phyloP scores from a whole-genome alignment of 129 eudicot species.

The Lonicera japonica region DNA sequence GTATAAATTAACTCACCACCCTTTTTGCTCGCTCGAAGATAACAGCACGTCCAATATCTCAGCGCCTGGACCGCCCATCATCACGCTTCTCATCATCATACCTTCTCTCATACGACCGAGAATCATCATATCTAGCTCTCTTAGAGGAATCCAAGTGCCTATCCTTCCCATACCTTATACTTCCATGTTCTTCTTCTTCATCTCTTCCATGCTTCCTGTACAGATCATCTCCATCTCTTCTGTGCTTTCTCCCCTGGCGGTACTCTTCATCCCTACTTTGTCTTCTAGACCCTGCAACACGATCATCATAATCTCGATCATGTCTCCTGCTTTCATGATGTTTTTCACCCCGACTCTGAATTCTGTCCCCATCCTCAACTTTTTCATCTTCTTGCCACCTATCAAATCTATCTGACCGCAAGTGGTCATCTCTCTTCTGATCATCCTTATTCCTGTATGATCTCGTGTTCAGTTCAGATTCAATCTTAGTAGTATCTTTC shows the following conservation, averaged over 20 bases:
- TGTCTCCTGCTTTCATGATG: conserved; percentile 21
- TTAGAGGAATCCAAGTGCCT: conserved; percentile 28
- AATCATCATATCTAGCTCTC: conserved; percentile 58
- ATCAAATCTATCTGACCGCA: conserved; percentile 1
- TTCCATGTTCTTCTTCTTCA: conserved; percentile 30
- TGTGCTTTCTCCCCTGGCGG: conserved; percentile 2
- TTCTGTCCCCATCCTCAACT: conserved; percentile 6
- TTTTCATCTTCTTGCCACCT: conserved; percentile 20
- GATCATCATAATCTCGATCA: conserved; percentile 28
- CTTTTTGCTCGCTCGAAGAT: neutral
- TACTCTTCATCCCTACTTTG: conserved; percentile 6
- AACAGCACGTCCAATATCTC: conserved; percentile 9
- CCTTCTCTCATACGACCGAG: conserved; percentile 30
- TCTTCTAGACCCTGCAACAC: conserved; percentile 27
- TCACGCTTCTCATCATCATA: conserved; percentile 32
- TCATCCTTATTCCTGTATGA: conserved; percentile 20
- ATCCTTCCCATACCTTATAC: conserved; percentile 49
- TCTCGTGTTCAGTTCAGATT: conserved; percentile 2
- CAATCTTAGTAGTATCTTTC: conserved; percentile 10
- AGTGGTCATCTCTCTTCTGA: conserved; percentile 5
- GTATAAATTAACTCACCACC: conserved; percentile 7
- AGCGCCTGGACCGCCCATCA: conserved; percentile 37
- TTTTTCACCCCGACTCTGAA: conserved; percentile 10
- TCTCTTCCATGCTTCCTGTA: conserved; percentile 27
- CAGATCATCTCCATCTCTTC: conserved; percentile 8